A percentile compares a stretch with the other conserved stretches of the same genome.
Conservation (phyloP, 2,329 filamentous ascomycete genomes). For the Apiospora kogelbergensis region DNA sequence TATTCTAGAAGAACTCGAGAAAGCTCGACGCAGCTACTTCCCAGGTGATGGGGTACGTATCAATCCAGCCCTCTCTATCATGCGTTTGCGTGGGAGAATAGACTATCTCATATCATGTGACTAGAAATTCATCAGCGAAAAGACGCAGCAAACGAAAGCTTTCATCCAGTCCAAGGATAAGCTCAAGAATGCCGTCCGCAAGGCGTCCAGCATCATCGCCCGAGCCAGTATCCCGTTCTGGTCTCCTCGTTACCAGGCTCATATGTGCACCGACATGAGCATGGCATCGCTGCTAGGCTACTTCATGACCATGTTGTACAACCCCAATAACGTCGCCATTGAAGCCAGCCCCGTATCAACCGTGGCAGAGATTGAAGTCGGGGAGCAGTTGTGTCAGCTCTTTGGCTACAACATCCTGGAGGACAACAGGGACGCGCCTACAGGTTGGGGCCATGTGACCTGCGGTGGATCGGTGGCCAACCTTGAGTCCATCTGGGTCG, state of each 20-base stretch:
- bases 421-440: slow-evolving; percentile 23
- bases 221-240: slow-evolving; percentile 45
- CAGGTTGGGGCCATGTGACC: slow-evolving; percentile 45
- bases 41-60: slow-evolving; percentile 30
- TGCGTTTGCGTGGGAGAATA: neutral
- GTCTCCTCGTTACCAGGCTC: slow-evolving; percentile 45
- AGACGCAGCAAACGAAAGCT: slow-evolving; percentile 32
- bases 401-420: slow-evolving; percentile 43
- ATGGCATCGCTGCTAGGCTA: slow-evolving; percentile 46
- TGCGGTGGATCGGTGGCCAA: slow-evolving; percentile 47
- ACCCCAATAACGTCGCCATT: slow-evolving; percentile 48
- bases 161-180: slow-evolving; percentile 35
- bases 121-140: slow-evolving; percentile 37
- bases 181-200: slow-evolving; percentile 34
- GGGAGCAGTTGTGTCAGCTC: slow-evolving; percentile 43
- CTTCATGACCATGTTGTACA: slow-evolving; percentile 50
- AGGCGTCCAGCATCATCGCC: slow-evolving; percentile 38
- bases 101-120: neutral
- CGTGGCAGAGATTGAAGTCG: slow-evolving; percentile 42
- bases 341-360: slow-evolving; percentile 47
- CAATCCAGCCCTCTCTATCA: neutral
- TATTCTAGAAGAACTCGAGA: slow-evolving; percentile 37
- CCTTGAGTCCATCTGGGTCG: slow-evolving; percentile 43
- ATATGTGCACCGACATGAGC: slow-evolving; percentile 44
- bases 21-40: slow-evolving; percentile 35